Base-by-base conservation (phyloP, 768 basidiomycete species). In the Bullera alba region DNA sequence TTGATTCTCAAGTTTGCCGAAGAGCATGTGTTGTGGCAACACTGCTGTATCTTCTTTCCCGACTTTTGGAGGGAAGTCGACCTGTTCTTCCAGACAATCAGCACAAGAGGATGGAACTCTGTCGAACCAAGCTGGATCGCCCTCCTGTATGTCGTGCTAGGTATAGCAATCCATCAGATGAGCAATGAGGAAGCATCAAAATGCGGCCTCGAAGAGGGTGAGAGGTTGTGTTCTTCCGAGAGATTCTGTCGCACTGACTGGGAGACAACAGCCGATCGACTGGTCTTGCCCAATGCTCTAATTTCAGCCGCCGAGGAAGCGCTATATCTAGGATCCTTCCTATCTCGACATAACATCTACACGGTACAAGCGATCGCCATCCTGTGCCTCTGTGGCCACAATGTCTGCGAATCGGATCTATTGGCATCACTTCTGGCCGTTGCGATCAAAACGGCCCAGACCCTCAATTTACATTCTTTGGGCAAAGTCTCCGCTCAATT, bases 111-210 rank as follows among this genome's bases (percentile, higher is more conserved):
- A 23, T 53, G 52, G 48, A 43, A 21, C 23, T 21, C 21, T 42
- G 46, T 57, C 6, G 56, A 57, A 14, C 39, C 42, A 1, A 48
- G 42, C 2, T 58, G 56, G 56, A 19, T 51, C 5, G 56, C 56
- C 3, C 35, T 58, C 23, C 43, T 58, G 16, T 58, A 50, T 32
- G 43, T 50, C 8, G n/a, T 58, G 6, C 43, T 38, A 37, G 56
- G 53, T 10, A 54, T 58, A 10, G 56, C 52, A 6, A 47, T 58
- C 2, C 56, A 58, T 50, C 56, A 58, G 44, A 58, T 58, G 56
- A 49, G n/a, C 8, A 48, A 53, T n/a, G 23, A 38, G 3, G 37
- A 58, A 17, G 53, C 53, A 2, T 36, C 28, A 4, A 32, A 17
- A 14, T 54, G 56, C 43, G 56, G 52, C 3, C 48, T 58, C 7